Base-by-base conservation (phyloP, 1,284 basidiomycete genomes). In the Pseudozyma hubeiensis region DNA sequence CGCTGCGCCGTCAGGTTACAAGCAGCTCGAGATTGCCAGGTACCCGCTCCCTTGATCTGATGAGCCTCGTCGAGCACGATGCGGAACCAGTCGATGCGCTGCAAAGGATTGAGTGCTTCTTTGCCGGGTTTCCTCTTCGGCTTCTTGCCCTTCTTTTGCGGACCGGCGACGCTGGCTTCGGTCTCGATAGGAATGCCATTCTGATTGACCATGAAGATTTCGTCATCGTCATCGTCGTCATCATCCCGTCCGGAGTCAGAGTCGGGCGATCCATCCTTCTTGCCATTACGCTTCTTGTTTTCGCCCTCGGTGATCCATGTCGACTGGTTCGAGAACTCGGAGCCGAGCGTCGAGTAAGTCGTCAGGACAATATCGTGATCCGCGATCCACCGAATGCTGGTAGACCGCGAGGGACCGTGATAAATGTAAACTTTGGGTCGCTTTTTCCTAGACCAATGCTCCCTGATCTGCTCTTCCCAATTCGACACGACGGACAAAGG, bases 281-380 rank as follows among this genome's bases (percentile, higher is more conserved):
- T 69, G 44, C 54, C 54, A 13, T 40, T 41, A 9, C 46, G 54
- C 39, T 62, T 64, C 50, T 69, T 65, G 5, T 31, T 33, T 10
- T 66, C 70, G 35, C 55, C 48, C 17, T 78, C 75, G 3, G 68
- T 68, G n/a, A 59, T 60, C 80, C 80, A 81, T 2, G 75, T 77
- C 31, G 52, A 74, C 86, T 98, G 96, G 84, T 92, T 94, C 24
- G 93, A 94, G 84, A 90, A 99, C 84, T 99, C 97, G 31, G 92
- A 92, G 0, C 94, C 96, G 33, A 99, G 88, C 0, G 96, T 98
- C 41, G 93, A 91, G 85, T 94, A 99, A 0, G 96, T 98, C 9
- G 97, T 99, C 84, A 99, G 93, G 58, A 99, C 96, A 30, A 94
- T 91, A 85, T 99, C 97, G 84, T 97, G 94, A 81, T 96, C 90